Base-by-base conservation (phyloP, 2,329 filamentous ascomycete species). In the Penicillium sp. region DNA sequence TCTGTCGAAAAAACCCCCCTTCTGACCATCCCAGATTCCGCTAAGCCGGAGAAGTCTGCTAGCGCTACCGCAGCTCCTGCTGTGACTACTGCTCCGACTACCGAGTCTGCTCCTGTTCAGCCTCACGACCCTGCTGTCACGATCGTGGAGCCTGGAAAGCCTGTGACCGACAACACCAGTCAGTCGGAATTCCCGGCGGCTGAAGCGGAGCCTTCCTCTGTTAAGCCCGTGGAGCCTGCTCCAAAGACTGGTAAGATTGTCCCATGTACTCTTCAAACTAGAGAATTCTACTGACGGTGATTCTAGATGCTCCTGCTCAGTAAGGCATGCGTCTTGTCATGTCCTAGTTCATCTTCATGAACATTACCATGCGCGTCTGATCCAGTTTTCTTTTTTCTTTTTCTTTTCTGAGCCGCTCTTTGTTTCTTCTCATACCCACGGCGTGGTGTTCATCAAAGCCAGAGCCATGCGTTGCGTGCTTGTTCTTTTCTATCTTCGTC, bases 361-460 rank as follows among this genome's bases (percentile, higher is more conserved):
- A 5, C 36, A 48, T 39, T 50, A 44, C 8, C 49, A 53, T 14
- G 50, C 52, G 16, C 48, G 21, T 48, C 38, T 48, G 45, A 42
- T 48, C 21, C 39, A 18, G 11, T 29, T 36, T 16, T n/a, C 16
- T 53, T 48, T 48, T 36, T n/a, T 36, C 4, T 5, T 36, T 14
- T 36, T 34, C 29, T 11, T 8, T 31, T 34, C 14, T 34, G 10
- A 7, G 38, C 29, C 3, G 22, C 44, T 31, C 21, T 11, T 5
- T 41, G 22, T 29, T 38, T 53, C 21, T 38, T 48, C 34, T 29
- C 44, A 53, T 48, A 48, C 44, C 44, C 50, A 42, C 44, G 31
- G 50, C 50, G 36, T 48, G 32, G 38, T 8, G 34, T 48, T 53
- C 34, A 27, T 53, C 38, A 34, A 10, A 42, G 22, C 16, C 10